These are phyloP conservation scores for Neolentinus lepideus DNA, from an alignment of 1,284 basidiomycete genomes.

Conservation along the genomic window DNA sequence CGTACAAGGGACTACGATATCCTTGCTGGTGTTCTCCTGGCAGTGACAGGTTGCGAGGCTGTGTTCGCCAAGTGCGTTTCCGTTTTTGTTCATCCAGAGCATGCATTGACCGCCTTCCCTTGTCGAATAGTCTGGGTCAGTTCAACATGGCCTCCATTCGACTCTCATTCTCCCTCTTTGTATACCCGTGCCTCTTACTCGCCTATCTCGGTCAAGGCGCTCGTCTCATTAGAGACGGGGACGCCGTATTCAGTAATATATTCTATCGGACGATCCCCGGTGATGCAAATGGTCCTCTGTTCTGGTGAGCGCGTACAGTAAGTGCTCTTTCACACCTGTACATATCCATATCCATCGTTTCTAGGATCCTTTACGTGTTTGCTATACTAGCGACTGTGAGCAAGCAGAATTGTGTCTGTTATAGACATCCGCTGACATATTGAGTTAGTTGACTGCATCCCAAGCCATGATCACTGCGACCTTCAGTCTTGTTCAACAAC, in stretches of 20 bases:
- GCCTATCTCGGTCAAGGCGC: slow-evolving; percentile 69
- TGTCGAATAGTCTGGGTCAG: slow-evolving; percentile 47
- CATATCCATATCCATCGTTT: slow-evolving; percentile 1
- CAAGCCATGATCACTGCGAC: slow-evolving; percentile 67
- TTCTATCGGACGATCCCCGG: slow-evolving; percentile 65
- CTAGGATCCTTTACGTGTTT: slow-evolving; percentile 53
- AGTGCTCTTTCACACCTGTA: background rate
- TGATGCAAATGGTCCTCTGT: slow-evolving; percentile 38
- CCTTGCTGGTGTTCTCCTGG: slow-evolving; percentile 57
- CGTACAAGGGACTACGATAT: slow-evolving; percentile 54
- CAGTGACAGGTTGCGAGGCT: slow-evolving; percentile 62
- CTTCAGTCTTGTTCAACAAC: slow-evolving; percentile 58
- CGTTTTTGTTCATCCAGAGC: background rate
- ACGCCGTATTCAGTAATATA: slow-evolving; percentile 41
- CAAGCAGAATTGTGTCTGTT: slow-evolving; percentile 3
- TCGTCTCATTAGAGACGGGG: slow-evolving; percentile 43
- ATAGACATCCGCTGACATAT: slow-evolving; percentile 1
- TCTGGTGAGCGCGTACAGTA: slow-evolving; percentile 32
- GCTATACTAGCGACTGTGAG: slow-evolving; percentile 54
- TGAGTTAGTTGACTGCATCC: slow-evolving; percentile 42
- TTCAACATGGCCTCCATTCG: slow-evolving; percentile 53
- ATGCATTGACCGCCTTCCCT: background rate
- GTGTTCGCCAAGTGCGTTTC: slow-evolving; percentile 54
- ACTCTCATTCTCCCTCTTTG: slow-evolving; percentile 44
- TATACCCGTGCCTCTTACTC: slow-evolving; percentile 56